phyloP scores from a whole-genome alignment of 2,329 filamentous ascomycete species.

The Fusarium proliferatum region DNA sequence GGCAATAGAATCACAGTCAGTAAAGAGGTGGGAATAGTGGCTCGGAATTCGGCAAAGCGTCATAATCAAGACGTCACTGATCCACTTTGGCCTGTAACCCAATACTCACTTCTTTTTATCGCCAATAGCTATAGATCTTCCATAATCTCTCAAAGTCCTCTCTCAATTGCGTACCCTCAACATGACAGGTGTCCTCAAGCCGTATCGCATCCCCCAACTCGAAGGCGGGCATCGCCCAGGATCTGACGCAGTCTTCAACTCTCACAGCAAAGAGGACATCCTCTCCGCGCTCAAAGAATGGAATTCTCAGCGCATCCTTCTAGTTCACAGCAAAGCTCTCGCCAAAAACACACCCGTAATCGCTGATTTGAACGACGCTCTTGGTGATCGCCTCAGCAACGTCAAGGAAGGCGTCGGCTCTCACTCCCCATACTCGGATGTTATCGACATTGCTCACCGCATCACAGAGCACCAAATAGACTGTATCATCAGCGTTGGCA shows the following conservation, averaged over 20 bases:
- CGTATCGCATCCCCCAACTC: slow-evolving; percentile 11
- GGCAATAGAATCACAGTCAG: neutral
- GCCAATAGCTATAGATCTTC: neutral
- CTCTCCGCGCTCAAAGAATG: neutral
- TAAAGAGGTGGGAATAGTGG: neutral
- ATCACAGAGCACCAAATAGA: slow-evolving; percentile 2
- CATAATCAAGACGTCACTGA: slow-evolving; percentile 14
- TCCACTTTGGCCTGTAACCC: neutral
- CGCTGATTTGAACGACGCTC: neutral
- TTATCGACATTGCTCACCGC: slow-evolving; percentile 4
- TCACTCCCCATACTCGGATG: slow-evolving; percentile 10
- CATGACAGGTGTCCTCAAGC: neutral
- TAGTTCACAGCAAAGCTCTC: slow-evolving; percentile 15
- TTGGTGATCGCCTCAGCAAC: neutral
- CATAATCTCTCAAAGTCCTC: neutral
- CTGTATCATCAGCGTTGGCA: neutral
- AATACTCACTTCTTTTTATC: neutral
- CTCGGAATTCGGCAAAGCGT: slow-evolving; percentile 1
- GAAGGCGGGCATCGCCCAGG: slow-evolving; percentile 9
- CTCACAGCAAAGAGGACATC: slow-evolving; percentile 7
- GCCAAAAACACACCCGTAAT: neutral
- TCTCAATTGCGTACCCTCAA: neutral
- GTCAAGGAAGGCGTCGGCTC: slow-evolving; percentile 21
- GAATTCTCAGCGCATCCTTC: neutral
- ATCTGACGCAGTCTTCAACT: slow-evolving; percentile 20